Conservation (phyloP, 1,284 basidiomycete species). For the Lentinus polychrous region DNA sequence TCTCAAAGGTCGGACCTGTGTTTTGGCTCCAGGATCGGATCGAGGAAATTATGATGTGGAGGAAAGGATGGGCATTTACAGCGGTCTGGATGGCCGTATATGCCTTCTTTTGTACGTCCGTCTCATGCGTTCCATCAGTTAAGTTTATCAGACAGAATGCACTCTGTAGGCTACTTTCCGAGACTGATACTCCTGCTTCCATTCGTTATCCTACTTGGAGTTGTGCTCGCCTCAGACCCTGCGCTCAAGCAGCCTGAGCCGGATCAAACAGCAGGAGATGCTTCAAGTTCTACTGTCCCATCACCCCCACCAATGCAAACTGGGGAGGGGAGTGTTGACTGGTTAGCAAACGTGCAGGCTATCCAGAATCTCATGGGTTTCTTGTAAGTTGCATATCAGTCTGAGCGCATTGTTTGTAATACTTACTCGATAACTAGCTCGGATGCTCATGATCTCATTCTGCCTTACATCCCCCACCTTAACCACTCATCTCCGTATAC, state of each 20-base stretch:
- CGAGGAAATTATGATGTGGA: constrained; percentile 72
- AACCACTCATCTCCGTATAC: constrained; percentile 51
- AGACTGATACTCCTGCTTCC: constrained; percentile 59
- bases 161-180: constrained; percentile 55
- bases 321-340: constrained; percentile 54
- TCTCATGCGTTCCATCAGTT: constrained; percentile 1
- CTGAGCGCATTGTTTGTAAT: not conserved
- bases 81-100: constrained; percentile 61
- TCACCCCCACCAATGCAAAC: constrained; percentile 33
- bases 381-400: constrained; percentile 37
- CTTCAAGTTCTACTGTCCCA: constrained; percentile 20
- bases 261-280: constrained; percentile 8
- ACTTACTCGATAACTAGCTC: constrained; percentile 28
- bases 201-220: constrained; percentile 43
- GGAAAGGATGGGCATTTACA: constrained; percentile 59
- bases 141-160: not conserved
- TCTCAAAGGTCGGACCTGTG: constrained; percentile 56
- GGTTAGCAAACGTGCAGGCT: constrained; percentile 72
- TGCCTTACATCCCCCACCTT: constrained; percentile 32
- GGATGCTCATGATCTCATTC: constrained; percentile 31
- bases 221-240: constrained; percentile 55
- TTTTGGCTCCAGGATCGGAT: constrained; percentile 76
- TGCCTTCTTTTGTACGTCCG: constrained; percentile 58
- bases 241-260: constrained; percentile 15
- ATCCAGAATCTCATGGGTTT: constrained; percentile 80